Evolutionary conservation across 2,329 filamentous ascomycete species (phyloP).

Genomic region (Fusarium abutilonis): DNA sequence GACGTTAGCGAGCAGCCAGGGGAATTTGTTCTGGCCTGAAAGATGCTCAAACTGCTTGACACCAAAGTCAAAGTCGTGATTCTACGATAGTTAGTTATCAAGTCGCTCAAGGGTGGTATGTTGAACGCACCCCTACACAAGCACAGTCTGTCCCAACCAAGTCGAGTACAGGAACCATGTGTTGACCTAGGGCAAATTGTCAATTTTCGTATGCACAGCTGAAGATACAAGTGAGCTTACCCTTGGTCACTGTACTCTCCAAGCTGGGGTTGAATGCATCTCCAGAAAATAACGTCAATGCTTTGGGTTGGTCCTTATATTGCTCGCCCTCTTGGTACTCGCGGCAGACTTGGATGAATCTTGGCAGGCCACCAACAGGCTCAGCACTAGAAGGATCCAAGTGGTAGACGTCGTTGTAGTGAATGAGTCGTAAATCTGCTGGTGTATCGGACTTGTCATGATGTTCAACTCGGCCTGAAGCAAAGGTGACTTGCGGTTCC

Average conservation of each 20-base stretch:
- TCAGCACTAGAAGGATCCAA: conserved; percentile 79
- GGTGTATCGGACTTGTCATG: conserved; percentile 31
- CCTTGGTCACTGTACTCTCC: conserved; percentile 90
- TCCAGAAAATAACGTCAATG: conserved; percentile 86
- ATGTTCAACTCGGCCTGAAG: conserved; percentile 39
- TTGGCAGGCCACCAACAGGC: conserved; percentile 81
- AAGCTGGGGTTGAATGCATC: conserved; percentile 93
- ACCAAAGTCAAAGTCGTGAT: conserved; percentile 94
- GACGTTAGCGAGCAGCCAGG: conserved; percentile 90
- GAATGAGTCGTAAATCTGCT: conserved; percentile 82
- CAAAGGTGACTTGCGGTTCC: conserved; percentile 44
- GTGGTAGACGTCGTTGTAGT: conserved; percentile 96
- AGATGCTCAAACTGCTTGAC: conserved; percentile 81
- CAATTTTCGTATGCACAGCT: not conserved
- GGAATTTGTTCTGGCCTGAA: conserved; percentile 79
- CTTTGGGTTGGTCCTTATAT: conserved; percentile 70
- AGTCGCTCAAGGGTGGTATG: conserved; percentile 28
- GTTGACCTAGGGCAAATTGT: conserved; percentile 62
- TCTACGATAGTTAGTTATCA: conserved; percentile 58
- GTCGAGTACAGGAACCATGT: conserved; percentile 91
- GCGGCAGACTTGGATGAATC: conserved; percentile 82
- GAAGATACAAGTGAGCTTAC: conserved; percentile 50
- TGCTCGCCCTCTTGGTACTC: conserved; percentile 73
- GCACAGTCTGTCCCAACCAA: conserved; percentile 79
- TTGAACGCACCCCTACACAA: conserved; percentile 76